Evolutionary conservation across 1,139 yeast species (phyloP).

Genomic region (Hansenula sp.): DNA sequence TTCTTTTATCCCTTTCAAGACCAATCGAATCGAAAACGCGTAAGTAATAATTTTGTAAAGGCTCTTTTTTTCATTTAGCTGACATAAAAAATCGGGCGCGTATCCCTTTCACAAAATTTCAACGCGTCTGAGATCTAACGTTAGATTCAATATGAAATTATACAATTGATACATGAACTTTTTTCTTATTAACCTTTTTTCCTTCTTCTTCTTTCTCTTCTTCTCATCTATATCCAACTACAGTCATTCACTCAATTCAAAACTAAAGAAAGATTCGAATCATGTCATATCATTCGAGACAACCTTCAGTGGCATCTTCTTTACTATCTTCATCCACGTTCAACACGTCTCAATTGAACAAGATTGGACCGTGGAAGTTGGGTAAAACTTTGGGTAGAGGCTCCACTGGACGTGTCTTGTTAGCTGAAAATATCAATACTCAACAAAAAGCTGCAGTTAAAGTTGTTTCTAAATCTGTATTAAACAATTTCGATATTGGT

Average conservation of each 20-base stretch:
- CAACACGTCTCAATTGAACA: constrained; percentile 23
- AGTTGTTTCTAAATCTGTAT: constrained; percentile 65
- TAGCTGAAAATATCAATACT: constrained; percentile 63
- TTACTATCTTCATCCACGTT: constrained; percentile 24
- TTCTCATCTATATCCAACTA: not conserved
- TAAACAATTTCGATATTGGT: constrained; percentile 27
- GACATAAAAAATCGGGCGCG: too few relatives aligned
- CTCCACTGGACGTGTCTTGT: constrained; percentile 73
- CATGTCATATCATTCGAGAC: constrained; percentile 27
- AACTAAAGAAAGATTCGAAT: constrained; percentile 21
- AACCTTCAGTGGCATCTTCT: constrained; percentile 27
- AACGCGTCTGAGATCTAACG: too few relatives aligned
- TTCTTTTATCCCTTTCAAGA: too few relatives aligned
- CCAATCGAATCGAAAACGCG: too few relatives aligned
- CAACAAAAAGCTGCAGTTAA: constrained; percentile 81
- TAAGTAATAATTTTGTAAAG: too few relatives aligned
- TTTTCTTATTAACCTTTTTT: too few relatives aligned
- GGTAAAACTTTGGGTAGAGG: constrained; percentile 81
- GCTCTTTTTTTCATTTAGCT: too few relatives aligned
- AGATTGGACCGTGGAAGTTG: constrained; percentile 74
- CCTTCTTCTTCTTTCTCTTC: not conserved
- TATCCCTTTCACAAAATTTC: too few relatives aligned
- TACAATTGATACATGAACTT: too few relatives aligned
- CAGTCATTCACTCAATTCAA: constrained; percentile 3
- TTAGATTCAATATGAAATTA: not conserved